Evolutionary conservation across 2,329 filamentous ascomycete genomes (phyloP).

Genomic region (Diaporthe eres): DNA sequence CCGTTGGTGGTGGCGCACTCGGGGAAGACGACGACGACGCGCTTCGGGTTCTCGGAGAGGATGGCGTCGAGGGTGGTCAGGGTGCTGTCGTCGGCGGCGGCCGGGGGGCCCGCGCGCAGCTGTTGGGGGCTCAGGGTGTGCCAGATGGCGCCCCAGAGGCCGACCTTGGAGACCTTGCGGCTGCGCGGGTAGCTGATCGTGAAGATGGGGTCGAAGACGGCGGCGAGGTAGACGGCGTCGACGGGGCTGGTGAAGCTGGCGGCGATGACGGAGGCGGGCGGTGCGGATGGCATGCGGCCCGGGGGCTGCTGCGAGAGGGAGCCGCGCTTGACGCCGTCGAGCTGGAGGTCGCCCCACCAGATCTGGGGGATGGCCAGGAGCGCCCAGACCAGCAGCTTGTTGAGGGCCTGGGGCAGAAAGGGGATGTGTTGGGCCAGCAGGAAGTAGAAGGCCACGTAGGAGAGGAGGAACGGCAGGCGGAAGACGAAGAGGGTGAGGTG

Average conservation of each 20-base stretch:
- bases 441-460: conserved; percentile 80
- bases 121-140: conserved; percentile 77
- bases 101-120: conserved; percentile 52
- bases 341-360: conserved; percentile 99
- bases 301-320: conserved; percentile 82
- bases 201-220: conserved; percentile 97
- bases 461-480: conserved; percentile 83
- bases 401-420: conserved; percentile 67
- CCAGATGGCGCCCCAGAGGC: conserved; percentile 81
- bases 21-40: conserved; percentile 89
- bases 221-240: conserved; percentile 93
- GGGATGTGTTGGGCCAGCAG: conserved; percentile 82
- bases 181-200: conserved; percentile 85
- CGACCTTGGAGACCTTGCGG: conserved; percentile 80
- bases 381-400: conserved; percentile 90
- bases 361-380: conserved; percentile 91
- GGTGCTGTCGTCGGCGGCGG: conserved; percentile 57
- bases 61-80: conserved; percentile 76
- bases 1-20: conserved; percentile 97
- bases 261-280: conserved; percentile 83
- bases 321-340: conserved; percentile 95
- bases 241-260: conserved; percentile 93
- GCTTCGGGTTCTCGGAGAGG: conserved; percentile 76
- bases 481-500: conserved; percentile 83
- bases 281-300: conserved; percentile 77